Evolutionary conservation across 2,329 filamentous ascomycete species (phyloP), one percentile per base, ranked within the genome.

Genomic region (Knoxdaviesia capensis): DNA sequence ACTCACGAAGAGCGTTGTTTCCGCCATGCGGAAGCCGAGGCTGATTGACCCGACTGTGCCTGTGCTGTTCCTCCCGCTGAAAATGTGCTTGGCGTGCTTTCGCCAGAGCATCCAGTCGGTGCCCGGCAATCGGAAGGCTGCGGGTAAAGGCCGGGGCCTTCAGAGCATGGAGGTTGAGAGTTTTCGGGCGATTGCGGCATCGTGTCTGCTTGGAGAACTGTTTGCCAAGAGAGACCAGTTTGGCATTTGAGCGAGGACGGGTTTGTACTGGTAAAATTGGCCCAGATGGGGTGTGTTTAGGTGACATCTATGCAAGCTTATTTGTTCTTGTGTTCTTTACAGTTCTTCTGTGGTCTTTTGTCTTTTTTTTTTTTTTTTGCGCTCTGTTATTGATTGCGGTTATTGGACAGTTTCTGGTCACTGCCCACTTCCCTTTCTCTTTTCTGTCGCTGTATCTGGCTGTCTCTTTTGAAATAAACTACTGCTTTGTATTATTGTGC

Each of bases 121-220:
- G 5, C 52, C 59, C 1, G 53, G 51, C 0, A 51, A 49, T 34
- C 44, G 45, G 29, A 48, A 39, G 36, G 38, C 41, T 28, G 1
- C 31, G 29, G 34, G 28, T 1, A 41, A 38, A 6, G 36, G 41
- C 46, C 3, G 46, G 46, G 4, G 49, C 29, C 7, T 4, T 7
- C n/a, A 2, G 38, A 39, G n/a, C 34, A 46, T 41, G 0, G 46
- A 52, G 33, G 47, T 61, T 6, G 39, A 56, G 38, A 61, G 60
- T 38, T 63, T 62, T 46, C 52, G 53, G 30, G 52, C 61, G 1
- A 52, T 62, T 38, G 58, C 59, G 2, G 59, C 58, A 8, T 51
- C 56, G 31, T 60, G 56, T 42, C 48, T 62, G 31, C 42, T 57
- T 4, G 53, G 49, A 37, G 54, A 58, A 43, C 38, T 58, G 4